Evolutionary conservation across 2,329 filamentous ascomycete genomes (phyloP).

Genomic region (Hypoxylon sp.): DNA sequence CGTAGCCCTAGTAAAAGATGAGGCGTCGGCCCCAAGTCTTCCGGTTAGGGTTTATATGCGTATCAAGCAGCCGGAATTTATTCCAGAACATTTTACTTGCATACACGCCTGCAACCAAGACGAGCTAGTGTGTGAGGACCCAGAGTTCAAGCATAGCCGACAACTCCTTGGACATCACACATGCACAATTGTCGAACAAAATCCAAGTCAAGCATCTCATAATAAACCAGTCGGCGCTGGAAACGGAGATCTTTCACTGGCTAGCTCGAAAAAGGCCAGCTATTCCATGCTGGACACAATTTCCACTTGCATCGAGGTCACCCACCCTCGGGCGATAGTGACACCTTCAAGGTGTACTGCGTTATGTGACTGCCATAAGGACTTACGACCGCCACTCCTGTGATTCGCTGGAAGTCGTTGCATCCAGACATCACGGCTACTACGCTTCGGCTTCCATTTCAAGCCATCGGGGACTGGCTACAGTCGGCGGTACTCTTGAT

Average conservation of each 20-base stretch:
- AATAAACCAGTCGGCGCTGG: slow-evolving; percentile 22
- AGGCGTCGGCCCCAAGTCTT: slow-evolving; percentile 22
- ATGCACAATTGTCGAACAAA: slow-evolving; percentile 8
- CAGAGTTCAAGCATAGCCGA: slow-evolving; percentile 11
- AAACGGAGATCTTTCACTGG: slow-evolving; percentile 14
- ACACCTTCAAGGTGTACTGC: slow-evolving; percentile 20
- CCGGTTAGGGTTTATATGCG: slow-evolving; percentile 13
- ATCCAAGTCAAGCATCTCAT: slow-evolving; percentile 3
- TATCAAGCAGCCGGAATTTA: slow-evolving; percentile 24
- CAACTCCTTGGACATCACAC: slow-evolving; percentile 1
- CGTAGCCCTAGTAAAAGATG: slow-evolving; percentile 1
- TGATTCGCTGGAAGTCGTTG: slow-evolving; percentile 35
- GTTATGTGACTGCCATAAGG: slow-evolving; percentile 29
- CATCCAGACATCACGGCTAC: slow-evolving; percentile 33
- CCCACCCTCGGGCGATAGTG: slow-evolving; percentile 28
- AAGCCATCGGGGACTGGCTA: slow-evolving; percentile 33
- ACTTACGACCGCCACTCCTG: slow-evolving; percentile 24
- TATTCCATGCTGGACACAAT: slow-evolving; percentile 26
- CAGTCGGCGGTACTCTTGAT: slow-evolving; percentile 31
- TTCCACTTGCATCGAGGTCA: slow-evolving; percentile 22
- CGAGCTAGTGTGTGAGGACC: slow-evolving; percentile 12
- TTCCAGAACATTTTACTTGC: slow-evolving; percentile 37
- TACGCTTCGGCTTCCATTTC: slow-evolving; percentile 34
- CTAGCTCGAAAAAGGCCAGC: slow-evolving; percentile 4
- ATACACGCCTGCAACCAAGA: slow-evolving; percentile 31